Percentiles rank a stretch among this genome's conserved stretches.
Evolutionary conservation across 208 protist species (phyloP).

Genomic region (Leptomonas seymouri): DNA sequence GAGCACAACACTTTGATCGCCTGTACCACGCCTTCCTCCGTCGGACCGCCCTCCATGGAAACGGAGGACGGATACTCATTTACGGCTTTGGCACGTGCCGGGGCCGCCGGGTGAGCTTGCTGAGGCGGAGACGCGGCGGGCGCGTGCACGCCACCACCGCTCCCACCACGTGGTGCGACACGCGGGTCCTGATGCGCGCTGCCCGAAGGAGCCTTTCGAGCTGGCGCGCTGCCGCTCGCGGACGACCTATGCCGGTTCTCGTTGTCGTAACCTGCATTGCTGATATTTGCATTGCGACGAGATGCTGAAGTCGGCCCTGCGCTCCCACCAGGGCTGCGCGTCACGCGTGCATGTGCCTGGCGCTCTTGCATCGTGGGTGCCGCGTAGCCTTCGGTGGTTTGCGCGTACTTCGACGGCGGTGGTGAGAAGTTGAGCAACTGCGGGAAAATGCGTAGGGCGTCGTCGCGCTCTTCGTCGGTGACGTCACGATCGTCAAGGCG

Average conservation of each 20-base stretch:
- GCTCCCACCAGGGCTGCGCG: neutral
- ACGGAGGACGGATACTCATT: constrained; percentile 23
- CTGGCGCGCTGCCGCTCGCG: constrained; percentile 12
- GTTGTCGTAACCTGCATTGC: neutral
- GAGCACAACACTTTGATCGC: constrained; percentile 82
- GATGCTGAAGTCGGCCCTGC: neutral
- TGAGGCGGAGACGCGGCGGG: neutral
- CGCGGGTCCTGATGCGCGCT: constrained; percentile 8
- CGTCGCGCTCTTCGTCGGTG: constrained; percentile 63
- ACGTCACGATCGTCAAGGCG: constrained; percentile 80
- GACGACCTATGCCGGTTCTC: constrained; percentile 1
- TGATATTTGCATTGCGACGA: constrained; percentile 2
- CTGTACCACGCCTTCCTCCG: constrained; percentile 78
- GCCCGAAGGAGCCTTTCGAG: constrained; percentile 14
- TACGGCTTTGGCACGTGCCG: constrained; percentile 7
- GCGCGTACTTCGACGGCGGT: constrained; percentile 74
- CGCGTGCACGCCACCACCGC: neutral
- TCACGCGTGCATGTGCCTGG: constrained; percentile 19
- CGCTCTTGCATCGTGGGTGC: constrained; percentile 24
- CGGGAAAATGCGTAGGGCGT: constrained; percentile 73
- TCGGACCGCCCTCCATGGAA: constrained; percentile 41
- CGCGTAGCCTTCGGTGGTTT: constrained; percentile 39
- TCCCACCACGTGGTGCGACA: neutral
- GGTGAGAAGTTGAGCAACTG: constrained; percentile 76
- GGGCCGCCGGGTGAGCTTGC: constrained; percentile 3